These are phyloP conservation scores for Phytophthora hibernalis DNA, from an alignment of 352 stramenopile species.

Conservation along the genomic window DNA sequence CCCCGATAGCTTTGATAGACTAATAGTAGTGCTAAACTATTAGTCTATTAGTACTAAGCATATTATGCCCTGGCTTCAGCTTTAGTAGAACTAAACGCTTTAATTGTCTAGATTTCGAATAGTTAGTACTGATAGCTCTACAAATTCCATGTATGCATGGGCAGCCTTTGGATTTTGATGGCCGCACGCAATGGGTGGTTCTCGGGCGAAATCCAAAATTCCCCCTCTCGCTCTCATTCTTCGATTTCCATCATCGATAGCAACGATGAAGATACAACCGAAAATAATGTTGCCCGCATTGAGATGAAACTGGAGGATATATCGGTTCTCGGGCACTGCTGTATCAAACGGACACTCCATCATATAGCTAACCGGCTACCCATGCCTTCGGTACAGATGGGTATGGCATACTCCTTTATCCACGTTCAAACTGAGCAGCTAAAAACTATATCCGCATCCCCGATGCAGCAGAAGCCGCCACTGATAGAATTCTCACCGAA, in stretches of 20 bases:
- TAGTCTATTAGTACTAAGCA: no score
- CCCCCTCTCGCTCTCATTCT: background rate
- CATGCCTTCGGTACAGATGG: background rate
- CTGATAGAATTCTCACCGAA: background rate
- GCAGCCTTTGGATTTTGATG: background rate
- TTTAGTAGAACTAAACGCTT: no score
- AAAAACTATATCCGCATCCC: background rate
- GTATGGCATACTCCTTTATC: background rate
- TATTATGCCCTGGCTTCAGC: no score
- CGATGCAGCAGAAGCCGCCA: background rate
- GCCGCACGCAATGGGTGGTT: background rate
- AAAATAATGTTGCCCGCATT: background rate
- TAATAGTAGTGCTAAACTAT: no score
- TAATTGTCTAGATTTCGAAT: background rate
- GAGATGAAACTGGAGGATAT: background rate
- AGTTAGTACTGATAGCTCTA: conserved; percentile 4
- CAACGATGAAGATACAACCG: background rate
- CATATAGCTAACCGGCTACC: background rate
- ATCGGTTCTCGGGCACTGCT: background rate
- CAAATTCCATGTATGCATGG: background rate
- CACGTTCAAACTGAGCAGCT: background rate
- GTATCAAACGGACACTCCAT: background rate
- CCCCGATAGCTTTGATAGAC: no score
- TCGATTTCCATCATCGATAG: background rate
- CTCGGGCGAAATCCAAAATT: background rate